Evolutionary conservation across 345 rosid species (phyloP).

Genomic region (Syzygium oleosum): DNA sequence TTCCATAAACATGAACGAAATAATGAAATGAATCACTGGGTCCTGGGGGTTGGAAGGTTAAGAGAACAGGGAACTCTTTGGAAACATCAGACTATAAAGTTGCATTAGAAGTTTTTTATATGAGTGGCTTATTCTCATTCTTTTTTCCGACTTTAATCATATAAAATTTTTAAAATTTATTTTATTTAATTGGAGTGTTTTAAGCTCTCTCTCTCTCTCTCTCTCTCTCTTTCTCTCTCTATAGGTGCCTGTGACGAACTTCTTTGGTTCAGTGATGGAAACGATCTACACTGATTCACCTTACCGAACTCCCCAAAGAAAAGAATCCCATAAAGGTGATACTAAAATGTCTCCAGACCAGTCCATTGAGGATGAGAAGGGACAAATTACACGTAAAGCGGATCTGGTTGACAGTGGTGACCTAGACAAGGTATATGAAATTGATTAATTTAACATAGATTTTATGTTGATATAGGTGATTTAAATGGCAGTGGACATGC

Average conservation of each 20-base stretch:
- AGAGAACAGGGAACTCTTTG: background rate
- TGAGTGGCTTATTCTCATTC: background rate
- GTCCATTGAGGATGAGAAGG: slow-evolving; percentile 12
- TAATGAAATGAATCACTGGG: background rate
- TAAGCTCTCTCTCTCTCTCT: too few species aligned
- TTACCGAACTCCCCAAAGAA: slow-evolving; percentile 35
- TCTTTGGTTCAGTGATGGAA: slow-evolving; percentile 98
- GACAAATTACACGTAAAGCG: slow-evolving; percentile 13
- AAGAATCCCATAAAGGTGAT: slow-evolving; percentile 15
- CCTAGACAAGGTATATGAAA: background rate
- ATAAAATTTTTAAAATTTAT: background rate
- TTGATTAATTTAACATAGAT: background rate
- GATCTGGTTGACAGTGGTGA: slow-evolving; percentile 21
- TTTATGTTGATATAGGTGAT: background rate
- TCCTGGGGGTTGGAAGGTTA: background rate
- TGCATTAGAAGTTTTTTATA: background rate
- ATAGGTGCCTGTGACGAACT: slow-evolving; percentile 94
- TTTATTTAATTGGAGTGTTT: background rate
- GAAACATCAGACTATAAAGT: background rate
- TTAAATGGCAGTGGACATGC: background rate
- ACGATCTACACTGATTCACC: slow-evolving; percentile 74
- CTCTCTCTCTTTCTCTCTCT: slow-evolving; percentile 1
- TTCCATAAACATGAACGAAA: background rate
- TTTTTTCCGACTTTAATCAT: background rate
- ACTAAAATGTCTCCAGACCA: slow-evolving; percentile 17